Conservation (phyloP, 768 basidiomycete species). For the Boletus rubroflammeus region DNA sequence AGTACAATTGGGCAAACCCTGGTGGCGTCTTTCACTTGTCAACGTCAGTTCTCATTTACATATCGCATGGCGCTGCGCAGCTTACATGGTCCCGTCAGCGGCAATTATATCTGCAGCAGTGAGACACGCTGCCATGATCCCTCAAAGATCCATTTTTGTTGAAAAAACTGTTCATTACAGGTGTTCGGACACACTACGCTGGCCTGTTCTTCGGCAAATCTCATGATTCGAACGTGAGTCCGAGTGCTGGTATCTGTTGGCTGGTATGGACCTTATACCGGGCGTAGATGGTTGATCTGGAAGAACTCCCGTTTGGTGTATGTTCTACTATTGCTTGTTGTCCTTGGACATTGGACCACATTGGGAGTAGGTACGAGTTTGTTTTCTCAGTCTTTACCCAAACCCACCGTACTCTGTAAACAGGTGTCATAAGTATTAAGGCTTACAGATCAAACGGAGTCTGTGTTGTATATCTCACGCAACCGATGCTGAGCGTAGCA, state of each 20-base stretch:
- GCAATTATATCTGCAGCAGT: background rate
- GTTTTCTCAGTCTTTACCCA: too few species aligned
- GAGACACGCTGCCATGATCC: background rate
- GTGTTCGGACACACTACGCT: background rate
- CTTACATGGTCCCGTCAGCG: background rate
- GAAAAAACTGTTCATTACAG: background rate
- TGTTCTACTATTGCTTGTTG: background rate
- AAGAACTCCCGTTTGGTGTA: background rate
- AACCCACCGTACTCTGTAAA: too few species aligned
- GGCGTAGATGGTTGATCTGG: background rate
- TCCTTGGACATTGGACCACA: background rate
- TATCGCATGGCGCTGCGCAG: too few species aligned
- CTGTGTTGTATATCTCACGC: background rate
- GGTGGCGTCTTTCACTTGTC: background rate
- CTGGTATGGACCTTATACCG: background rate
- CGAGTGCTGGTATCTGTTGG: background rate
- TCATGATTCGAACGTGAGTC: background rate
- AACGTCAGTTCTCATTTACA: background rate
- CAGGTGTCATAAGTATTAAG: background rate
- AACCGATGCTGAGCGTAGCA: too few species aligned
- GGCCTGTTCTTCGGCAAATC: background rate
- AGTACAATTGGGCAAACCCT: background rate
- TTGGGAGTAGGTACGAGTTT: background rate
- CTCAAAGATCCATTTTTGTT: background rate
- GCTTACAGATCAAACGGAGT: background rate